Base-by-base conservation (phyloP, 805 yeast species). In the Candida germanica region DNA sequence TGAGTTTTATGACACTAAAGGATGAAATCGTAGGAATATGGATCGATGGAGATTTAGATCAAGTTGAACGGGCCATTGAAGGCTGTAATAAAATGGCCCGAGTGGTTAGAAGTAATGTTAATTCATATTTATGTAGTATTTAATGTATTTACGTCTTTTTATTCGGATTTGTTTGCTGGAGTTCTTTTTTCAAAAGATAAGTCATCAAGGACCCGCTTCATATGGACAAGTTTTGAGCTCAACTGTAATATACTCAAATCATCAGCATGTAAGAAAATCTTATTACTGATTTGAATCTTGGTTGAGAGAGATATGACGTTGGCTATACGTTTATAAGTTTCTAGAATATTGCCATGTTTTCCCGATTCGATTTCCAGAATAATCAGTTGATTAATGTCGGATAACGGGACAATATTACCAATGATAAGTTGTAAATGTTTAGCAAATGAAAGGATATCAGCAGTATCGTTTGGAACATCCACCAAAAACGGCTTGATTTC, bases 1-100 rank as follows among this genome's bases (percentile, higher is more conserved):
- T 74, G 13, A 67, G 80, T 39, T 77, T 72, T 42, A 69, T 75
- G 55, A 73, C 74, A 42, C 71, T 76, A 51, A 74, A 74, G 44
- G 64, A 68, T 37, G 80, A 77, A 45, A 67, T 83, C 17, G 75
- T 79, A 14, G 83, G 87, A 3, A 52, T 82, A 28, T 73, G 83
- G 79, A 51, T 59, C 28, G 65, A 62, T 52, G 63, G 73, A 33
- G 29, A 30, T 6, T 21, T 39, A 10, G 32, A 36, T 3, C 46
- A 51, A 13, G 36, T 64, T 18, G 50, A 48, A 22, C 64, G 56
- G 17, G 53, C 71, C 26, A 49, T 78, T 8, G 62, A 61, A n/a
- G 62, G 61, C 18, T 75, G 85, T 31, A 65, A 59, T 41, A 47
- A 43, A 7, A 64, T 71, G 63, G 64, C 78, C 16, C 50, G 56